Evolutionary conservation across 139 green algal genomes (phyloP), one percentile per base, ranked within the genome.

Genomic region (Closterium sp.): DNA sequence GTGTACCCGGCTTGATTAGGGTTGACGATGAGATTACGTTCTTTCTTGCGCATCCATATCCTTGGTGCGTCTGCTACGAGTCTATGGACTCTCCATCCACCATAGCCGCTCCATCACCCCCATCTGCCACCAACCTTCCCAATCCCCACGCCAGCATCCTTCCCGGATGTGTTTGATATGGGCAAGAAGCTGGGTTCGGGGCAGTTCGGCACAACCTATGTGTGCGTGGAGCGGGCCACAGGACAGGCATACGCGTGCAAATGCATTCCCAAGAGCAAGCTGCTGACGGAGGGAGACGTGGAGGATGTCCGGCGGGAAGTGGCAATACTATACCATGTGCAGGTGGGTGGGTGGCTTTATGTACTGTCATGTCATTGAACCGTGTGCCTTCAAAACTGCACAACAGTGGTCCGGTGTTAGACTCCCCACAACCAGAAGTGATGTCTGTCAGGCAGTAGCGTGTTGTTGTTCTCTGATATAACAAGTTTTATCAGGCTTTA

Each of bases 281-380:
- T 99, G 89, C 94, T 94, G n/a, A 93, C 94, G 45, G 89, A 95
- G 27, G 97, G 99, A 90, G 97, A 99, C 92, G 96, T 98, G 28
- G 97, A 98, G 70, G 98, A 99, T 92, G 97, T 99, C 85, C 92
- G 95, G 93, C 95, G 97, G 0, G 98, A 99, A 93, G 97, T 99
- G 86, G 96, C 97, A 87, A 98, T 87, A 30, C 22, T 87, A 24
- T 87, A 87, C 84, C 84, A 87, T 9, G 84, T 87, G 84, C 84
- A 87, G 84, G 50, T 73, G 50, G 4, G 50, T 73, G 50, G 50
- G 50, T 24, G 17, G 9, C 0, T 73, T 73, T 73, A 9, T 73
- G 50, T 27, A 22, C 50, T 2, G 17, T 22, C 50, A 73, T 73
- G 13, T 27, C 0, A 24, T 73, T 22, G 17, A 73, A 73, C n/a